Conservation (phyloP, 2,329 filamentous ascomycete genomes). For the Talaromyces amestolkiae region DNA sequence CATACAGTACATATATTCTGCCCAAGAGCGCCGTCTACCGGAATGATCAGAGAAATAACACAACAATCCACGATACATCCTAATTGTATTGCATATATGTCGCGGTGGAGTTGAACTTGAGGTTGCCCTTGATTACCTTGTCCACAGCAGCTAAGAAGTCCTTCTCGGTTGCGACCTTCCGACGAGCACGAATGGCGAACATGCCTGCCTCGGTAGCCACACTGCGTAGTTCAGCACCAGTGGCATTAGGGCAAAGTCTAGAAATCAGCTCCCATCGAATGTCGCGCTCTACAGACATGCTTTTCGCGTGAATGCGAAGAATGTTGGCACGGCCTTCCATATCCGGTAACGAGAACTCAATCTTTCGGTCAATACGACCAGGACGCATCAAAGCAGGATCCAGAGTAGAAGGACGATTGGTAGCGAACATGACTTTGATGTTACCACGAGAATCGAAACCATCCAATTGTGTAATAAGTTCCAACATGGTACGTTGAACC, state of each 20-base stretch:
- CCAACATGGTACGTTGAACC: slow-evolving; percentile 96
- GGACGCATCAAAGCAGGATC: slow-evolving; percentile 97
- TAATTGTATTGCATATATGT: slow-evolving; percentile 99
- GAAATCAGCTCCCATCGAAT: slow-evolving; percentile 99
- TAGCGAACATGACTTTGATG: slow-evolving; percentile 99
- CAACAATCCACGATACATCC: slow-evolving; percentile 15
- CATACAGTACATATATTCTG: slow-evolving; percentile 34
- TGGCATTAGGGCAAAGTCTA: slow-evolving; percentile 92
- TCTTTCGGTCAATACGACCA: slow-evolving; percentile 96
- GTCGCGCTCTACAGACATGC: slow-evolving; percentile 97
- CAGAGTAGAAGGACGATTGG: slow-evolving; percentile 90
- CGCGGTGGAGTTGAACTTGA: slow-evolving; percentile 99
- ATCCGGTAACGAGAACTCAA: slow-evolving; percentile 95
- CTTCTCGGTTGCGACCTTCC: slow-evolving; percentile 98
- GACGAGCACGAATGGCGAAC: slow-evolving; percentile 90
- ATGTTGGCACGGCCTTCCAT: slow-evolving; percentile 97
- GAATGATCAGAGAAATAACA: slow-evolving; percentile 25
- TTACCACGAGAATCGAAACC: slow-evolving; percentile 96
- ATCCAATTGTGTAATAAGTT: slow-evolving; percentile 93
- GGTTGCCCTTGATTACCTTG: slow-evolving; percentile 98
- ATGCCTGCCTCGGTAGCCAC: slow-evolving; percentile 98
- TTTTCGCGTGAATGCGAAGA: slow-evolving; percentile 96
- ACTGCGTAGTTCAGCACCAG: slow-evolving; percentile 90
- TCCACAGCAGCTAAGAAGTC: slow-evolving; percentile 97
- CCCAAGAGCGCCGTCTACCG: slow-evolving; percentile 29